Base-by-base conservation (phyloP, 2,329 filamentous ascomycete genomes). In the Aspergillus eucalypticola region DNA sequence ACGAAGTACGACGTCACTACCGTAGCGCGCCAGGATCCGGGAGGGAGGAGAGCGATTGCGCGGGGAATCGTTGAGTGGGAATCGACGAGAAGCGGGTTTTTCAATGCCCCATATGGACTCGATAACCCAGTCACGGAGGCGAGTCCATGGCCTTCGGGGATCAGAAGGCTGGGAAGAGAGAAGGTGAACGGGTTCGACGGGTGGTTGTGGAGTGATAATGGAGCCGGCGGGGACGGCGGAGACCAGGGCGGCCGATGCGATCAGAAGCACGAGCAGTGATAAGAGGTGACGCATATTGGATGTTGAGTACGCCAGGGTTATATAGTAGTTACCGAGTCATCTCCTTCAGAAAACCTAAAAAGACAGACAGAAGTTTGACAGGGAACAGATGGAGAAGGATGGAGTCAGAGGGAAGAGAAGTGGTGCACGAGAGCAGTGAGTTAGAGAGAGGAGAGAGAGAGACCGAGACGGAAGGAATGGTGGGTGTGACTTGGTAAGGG, bases 1-100 rank as follows among this genome's bases (percentile, higher is more conserved):
- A 41, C 95, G 88, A 64, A 98, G 79, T 15, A 99, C 92, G n/a
- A 96, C 83, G 75, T 97, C 88, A 63, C 89, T 86, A 63, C 87
- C 86, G 73, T 96, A 96, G 61, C 80, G 78, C 32, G 81, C 77
- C 29, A 77, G 71, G 27, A 78, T 72, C 56, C 72, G 77, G 15
- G 75, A 66, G 2, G 79, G 78, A 1, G 74, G 71, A 17, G 66
- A 60, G 8, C 61, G 61, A 44, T 66, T 59, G 35, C 60, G 61
- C 46, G 65, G 50, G 23, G 58, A 23, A 23, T 66, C 61, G 50
- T 61, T 61, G 25, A 52, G 56, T 11, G 66, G 65, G n/a, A 61
- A 59, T 19, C 70, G 62, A 48, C 64, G 63, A 5, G 66, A 66
- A 46, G 67, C 64, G 13, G 68, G 66, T 42, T 68, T 66, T 4